Percentiles rank a stretch among this genome's conserved stretches.
These are phyloP conservation scores for Chenopodium album DNA, from an alignment of 148 eudicot species.

Conservation along the genomic window DNA sequence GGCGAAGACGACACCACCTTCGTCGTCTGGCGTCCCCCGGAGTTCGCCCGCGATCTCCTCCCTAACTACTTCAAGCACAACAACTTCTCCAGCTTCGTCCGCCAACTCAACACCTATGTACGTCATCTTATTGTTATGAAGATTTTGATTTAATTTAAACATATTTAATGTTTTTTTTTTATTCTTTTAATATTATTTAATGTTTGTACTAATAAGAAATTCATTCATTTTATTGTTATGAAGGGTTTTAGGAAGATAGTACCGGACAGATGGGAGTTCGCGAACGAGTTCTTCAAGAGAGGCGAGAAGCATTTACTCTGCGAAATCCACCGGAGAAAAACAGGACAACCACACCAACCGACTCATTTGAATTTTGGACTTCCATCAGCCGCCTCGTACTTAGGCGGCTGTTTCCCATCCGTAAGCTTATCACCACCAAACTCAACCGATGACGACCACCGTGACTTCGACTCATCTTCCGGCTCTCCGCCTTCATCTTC, in stretches of 20 bases:
- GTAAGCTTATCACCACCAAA: constrained; percentile 66
- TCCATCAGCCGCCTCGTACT: constrained; percentile 23
- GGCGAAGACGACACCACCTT: constrained; percentile 82
- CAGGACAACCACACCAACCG: constrained; percentile 51
- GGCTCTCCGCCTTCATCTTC: constrained; percentile 10
- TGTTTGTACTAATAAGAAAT: too few species aligned
- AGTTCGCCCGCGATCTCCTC: constrained; percentile 81
- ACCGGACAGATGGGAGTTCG: constrained; percentile 88
- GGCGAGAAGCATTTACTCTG: constrained; percentile 83
- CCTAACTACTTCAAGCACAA: constrained; percentile 78
- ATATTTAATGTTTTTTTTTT: too few species aligned
- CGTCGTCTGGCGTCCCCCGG: constrained; percentile 89
- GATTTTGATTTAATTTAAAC: too few species aligned
- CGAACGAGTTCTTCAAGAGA: constrained; percentile 79
- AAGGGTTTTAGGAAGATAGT: constrained; percentile 96
- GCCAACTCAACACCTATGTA: constrained; percentile 79
- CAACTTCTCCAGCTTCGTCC: constrained; percentile 72
- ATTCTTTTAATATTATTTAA: too few species aligned
- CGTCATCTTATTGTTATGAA: neutral
- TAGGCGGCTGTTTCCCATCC: constrained; percentile 30
- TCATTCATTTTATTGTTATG: neutral
- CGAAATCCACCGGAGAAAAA: constrained; percentile 86
- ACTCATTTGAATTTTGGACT: constrained; percentile 10
- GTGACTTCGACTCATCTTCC: constrained; percentile 12
- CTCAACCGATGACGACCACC: constrained; percentile 42